phyloP scores from a whole-genome alignment of 257 asterid genomes.

The Solanum raphanifolium region DNA sequence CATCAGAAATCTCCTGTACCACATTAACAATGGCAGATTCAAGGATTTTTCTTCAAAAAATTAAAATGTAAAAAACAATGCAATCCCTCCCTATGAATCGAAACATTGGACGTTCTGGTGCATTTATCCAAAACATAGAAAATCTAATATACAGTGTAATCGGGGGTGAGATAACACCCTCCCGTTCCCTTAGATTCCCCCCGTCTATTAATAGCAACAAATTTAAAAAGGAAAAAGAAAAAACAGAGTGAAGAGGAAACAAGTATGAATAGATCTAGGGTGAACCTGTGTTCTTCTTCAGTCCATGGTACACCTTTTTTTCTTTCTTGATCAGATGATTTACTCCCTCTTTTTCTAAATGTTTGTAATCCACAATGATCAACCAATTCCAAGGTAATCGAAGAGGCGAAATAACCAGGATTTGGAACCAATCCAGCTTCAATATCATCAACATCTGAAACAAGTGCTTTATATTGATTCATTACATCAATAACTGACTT shows the following conservation, averaged over 20 bases:
- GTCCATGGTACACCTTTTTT: constrained; percentile 87
- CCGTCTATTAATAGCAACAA: background rate
- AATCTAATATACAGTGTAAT: background rate
- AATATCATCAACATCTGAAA: constrained; percentile 54
- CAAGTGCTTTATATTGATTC: constrained; percentile 50
- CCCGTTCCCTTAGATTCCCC: background rate
- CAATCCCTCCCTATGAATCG: background rate
- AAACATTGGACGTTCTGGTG: too few species aligned
- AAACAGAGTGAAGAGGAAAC: background rate
- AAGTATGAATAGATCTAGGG: background rate
- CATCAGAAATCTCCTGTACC: constrained; percentile 46
- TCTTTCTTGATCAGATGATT: constrained; percentile 45
- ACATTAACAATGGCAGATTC: background rate
- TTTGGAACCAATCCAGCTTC: constrained; percentile 71
- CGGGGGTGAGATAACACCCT: background rate
- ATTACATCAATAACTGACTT: constrained; percentile 63
- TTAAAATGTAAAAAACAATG: background rate
- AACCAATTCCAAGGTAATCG: constrained; percentile 21
- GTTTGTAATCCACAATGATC: constrained; percentile 26
- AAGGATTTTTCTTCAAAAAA: too few species aligned
- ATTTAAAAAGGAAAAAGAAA: background rate
- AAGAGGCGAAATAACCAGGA: constrained; percentile 43
- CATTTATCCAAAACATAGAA: too few species aligned
- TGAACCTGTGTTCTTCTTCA: constrained; percentile 75
- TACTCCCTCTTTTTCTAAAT: constrained; percentile 39